A percentile compares a stretch with the other conserved stretches of the same genome.
These are phyloP conservation scores for Herpomyces periplanetae DNA, from an alignment of 2,329 filamentous ascomycete species.

Conservation along the genomic window DNA sequence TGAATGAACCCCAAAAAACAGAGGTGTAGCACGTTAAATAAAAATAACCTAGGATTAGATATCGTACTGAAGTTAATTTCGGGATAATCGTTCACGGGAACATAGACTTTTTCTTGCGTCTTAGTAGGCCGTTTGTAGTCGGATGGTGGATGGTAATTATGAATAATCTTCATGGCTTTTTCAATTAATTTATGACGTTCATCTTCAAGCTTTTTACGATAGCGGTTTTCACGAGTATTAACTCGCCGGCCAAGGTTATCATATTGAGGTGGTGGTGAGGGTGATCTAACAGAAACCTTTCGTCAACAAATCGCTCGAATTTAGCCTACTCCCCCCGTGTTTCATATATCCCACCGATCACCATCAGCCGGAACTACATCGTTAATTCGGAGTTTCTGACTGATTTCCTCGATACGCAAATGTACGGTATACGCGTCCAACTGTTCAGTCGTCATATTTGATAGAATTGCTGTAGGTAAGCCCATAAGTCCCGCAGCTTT, in stretches of 20 bases:
- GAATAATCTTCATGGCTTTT: conserved; percentile 96
- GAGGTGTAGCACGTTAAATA: conserved; percentile 16
- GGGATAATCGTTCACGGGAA: conserved; percentile 98
- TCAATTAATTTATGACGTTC: conserved; percentile 95
- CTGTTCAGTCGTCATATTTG: conserved; percentile 93
- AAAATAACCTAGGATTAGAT: conserved; percentile 48
- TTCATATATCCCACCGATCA: conserved; percentile 26
- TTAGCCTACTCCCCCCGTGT: background rate
- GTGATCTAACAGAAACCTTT: conserved; percentile 20
- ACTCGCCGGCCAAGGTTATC: conserved; percentile 98
- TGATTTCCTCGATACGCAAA: conserved; percentile 91
- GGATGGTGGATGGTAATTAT: conserved; percentile 92
- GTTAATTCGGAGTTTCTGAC: conserved; percentile 92
- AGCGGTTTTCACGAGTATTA: conserved; percentile 92
- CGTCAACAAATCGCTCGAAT: background rate
- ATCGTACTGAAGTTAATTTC: conserved; percentile 99
- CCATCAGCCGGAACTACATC: conserved; percentile 91
- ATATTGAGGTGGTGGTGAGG: conserved; percentile 80
- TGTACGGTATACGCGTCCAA: conserved; percentile 87
- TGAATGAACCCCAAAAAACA: conserved; percentile 10
- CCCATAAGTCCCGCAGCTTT: conserved; percentile 96
- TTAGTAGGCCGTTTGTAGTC: conserved; percentile 96
- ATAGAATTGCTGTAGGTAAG: conserved; percentile 70
- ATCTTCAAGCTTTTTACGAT: conserved; percentile 87
- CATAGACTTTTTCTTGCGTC: conserved; percentile 99